Base-by-base conservation (phyloP, 352 stramenopile genomes). In the Pythium myriotylum region DNA sequence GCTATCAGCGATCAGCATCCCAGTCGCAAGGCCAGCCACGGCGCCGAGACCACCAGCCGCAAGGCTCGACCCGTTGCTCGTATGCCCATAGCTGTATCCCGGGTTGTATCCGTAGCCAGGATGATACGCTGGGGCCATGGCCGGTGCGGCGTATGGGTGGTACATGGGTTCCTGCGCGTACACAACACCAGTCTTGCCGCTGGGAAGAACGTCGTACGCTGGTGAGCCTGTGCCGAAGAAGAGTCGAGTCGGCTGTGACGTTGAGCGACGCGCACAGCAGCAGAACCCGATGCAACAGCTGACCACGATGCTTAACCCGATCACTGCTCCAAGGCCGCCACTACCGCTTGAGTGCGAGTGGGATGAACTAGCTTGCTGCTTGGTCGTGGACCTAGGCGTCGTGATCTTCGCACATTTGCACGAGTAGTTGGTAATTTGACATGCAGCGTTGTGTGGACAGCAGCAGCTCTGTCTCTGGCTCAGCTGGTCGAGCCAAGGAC, bases 401-500 rank as follows among this genome's bases (percentile, higher is more conserved):
- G 40, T 2, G 22, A 16, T 22, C 19, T 35, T n/a, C 39, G 62
- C 23, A 41, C 62, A 70, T 24, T 62, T 61, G 55, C 62, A 70
- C 7, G 51, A 50, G 35, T 66, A 53, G 24, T 61, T 70, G 13
- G 57, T 54, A 20, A 66, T 5, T 32, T 67, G 72, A 29, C 66
- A 78, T 7, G 41, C 62, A 12, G 67, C 58, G 13, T 70, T 47
- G 13, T 29, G 50, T 16, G 70, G 62, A 26, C 70, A 78, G 41
- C 70, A 78, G 59, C 70, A 78, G 9, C 33, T 41, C 53, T 72
- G 62, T 16, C 45, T 37, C 29, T 74, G 48, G 23, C 54, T 67
- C 2, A 26, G 13, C 16, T 60, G 47, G 33, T 78, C 59, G 13
- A 78, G 41, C 70, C 70, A 78, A 5, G 67, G 29, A 39, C 63